These are phyloP conservation scores for Sordariomycetes sp. DNA, from an alignment of 2,329 filamentous ascomycete species.

Conservation along the genomic window DNA sequence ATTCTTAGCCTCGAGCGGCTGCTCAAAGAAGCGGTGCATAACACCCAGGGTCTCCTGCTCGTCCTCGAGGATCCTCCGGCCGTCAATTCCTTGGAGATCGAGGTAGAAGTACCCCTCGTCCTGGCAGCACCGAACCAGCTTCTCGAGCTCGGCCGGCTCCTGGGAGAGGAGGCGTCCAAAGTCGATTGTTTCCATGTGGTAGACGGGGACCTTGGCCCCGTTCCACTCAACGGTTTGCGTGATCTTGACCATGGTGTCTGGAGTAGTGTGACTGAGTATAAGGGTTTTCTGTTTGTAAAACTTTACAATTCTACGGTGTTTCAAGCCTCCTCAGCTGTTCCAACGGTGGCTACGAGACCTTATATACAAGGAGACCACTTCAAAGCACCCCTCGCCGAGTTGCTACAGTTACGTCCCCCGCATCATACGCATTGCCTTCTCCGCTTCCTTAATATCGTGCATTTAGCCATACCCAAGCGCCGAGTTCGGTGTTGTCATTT, in stretches of 20 bases:
- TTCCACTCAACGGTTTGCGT: slow-evolving; percentile 33
- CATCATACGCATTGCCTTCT: background rate
- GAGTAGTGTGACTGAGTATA: background rate
- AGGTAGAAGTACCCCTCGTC: slow-evolving; percentile 46
- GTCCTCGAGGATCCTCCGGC: slow-evolving; percentile 39
- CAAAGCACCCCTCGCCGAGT: too few species aligned
- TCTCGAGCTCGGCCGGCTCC: slow-evolving; percentile 41
- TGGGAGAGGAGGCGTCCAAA: slow-evolving; percentile 41
- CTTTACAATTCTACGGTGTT: background rate
- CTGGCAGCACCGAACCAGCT: slow-evolving; percentile 35
- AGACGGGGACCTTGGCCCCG: slow-evolving; percentile 37
- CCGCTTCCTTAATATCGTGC: background rate
- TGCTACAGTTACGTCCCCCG: background rate
- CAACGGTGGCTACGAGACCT: background rate
- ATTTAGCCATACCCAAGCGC: background rate
- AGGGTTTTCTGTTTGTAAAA: too few species aligned
- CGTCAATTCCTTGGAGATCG: slow-evolving; percentile 40
- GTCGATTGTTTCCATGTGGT: slow-evolving; percentile 39
- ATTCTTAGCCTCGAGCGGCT: slow-evolving; percentile 43
- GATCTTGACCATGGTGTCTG: background rate
- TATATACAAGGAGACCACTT: background rate
- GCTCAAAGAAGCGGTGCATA: slow-evolving; percentile 45
- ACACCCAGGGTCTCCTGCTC: slow-evolving; percentile 39
- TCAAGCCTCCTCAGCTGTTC: background rate
- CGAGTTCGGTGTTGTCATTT: background rate